phyloP scores from a whole-genome alignment of 208 protist genomes.

The Leishmania aethiopica region DNA sequence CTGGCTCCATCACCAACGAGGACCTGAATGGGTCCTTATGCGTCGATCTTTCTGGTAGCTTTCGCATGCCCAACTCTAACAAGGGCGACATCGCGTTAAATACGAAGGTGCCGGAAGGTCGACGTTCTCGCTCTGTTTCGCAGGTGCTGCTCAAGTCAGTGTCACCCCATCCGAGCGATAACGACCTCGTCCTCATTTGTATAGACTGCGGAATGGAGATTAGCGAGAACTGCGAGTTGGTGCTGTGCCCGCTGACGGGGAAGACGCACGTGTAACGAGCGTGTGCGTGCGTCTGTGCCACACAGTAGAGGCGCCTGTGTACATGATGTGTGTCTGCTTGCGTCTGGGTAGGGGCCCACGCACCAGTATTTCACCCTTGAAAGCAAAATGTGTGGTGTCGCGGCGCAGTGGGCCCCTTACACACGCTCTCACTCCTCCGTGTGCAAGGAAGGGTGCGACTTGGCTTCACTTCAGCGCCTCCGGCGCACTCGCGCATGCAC shows the following conservation, averaged over 20 bases:
- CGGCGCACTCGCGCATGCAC: neutral
- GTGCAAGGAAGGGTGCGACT: neutral
- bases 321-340: neutral
- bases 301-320: neutral
- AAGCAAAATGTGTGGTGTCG: neutral
- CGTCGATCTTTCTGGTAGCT: slow-evolving; percentile 34
- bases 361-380: neutral
- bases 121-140: slow-evolving; percentile 15
- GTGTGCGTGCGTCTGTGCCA: neutral
- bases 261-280: slow-evolving; percentile 43
- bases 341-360: neutral
- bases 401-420: neutral
- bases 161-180: slow-evolving; percentile 49
- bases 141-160: slow-evolving; percentile 15
- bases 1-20: slow-evolving; percentile 7
- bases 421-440: neutral
- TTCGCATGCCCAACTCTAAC: slow-evolving; percentile 31
- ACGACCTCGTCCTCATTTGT: slow-evolving; percentile 62
- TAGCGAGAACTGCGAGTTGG: slow-evolving; percentile 16
- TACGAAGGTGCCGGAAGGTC: slow-evolving; percentile 15
- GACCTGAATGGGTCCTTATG: slow-evolving; percentile 33
- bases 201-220: slow-evolving; percentile 66
- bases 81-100: slow-evolving; percentile 29
- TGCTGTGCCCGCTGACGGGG: slow-evolving; percentile 56
- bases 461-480: neutral